Evolutionary conservation across 352 stramenopile species (phyloP), one percentile per base, ranked within the genome.

Genomic region (Pythium dissotocum): DNA sequence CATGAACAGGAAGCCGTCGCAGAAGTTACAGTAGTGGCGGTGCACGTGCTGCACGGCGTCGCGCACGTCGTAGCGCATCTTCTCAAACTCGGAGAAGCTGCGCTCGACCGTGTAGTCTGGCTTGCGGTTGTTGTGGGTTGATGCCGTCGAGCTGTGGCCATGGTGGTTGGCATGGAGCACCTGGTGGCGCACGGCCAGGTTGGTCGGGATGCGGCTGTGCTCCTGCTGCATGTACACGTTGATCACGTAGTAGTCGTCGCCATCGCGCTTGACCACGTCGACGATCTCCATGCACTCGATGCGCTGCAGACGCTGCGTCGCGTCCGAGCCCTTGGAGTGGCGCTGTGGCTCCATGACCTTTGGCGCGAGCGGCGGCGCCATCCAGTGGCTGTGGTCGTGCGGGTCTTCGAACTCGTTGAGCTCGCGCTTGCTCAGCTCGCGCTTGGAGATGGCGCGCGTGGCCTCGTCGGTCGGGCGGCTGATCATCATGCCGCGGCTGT

Each of bases 41-140:
- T 86, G 64, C 36, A 60, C 13, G 18, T 78, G 40, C 75, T 76
- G 67, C 71, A 86, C 30, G 62, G 66, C 30, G 10, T 61, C 51
- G 76, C 74, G 85, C 28, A 87, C 71, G 28, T 89, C 73, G 18
- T 75, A 65, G 12, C 79, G 76, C 46, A 91, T 65, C 59, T 77
- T 74, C 32, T 70, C 67, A 49, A 91, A 91, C 35, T 91, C 80
- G 24, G 80, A 87, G 68, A 86, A 91, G 40, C 80, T 80, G n/a
- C 77, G 73, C 62, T 89, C 71, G 46, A 91, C 72, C 7, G 70
- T 72, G 57, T 80, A 86, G 62, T 88, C 83, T 4, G 83, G 80
- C 57, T 68, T 38, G 30, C 42, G 28, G 2, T 33, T 18, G 35
- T 44, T 52, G 35, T 30, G 21, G 32, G 35, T 51, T 6, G 49